Percentiles rank a stretch among this genome's conserved stretches.
phyloP scores from a whole-genome alignment of 768 basidiomycete genomes.

The Inosperma sp. region DNA sequence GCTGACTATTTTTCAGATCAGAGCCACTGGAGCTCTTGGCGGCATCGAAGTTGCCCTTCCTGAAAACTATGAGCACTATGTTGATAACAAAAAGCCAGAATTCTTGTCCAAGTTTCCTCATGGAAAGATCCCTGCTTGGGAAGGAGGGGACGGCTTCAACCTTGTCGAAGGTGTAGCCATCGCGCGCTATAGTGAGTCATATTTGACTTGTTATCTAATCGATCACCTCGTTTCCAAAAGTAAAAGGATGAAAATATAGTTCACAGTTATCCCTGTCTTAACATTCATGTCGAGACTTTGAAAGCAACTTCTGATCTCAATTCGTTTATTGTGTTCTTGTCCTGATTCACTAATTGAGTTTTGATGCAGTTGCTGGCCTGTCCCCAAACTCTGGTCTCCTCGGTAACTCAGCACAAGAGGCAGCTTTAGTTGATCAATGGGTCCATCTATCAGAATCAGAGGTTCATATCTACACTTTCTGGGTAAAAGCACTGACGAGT shows the following conservation, averaged over 20 bases:
- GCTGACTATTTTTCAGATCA: slow-evolving; percentile 36
- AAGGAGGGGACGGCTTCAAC: slow-evolving; percentile 70
- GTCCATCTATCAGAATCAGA: slow-evolving; percentile 67
- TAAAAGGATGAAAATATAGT: slow-evolving; percentile 40
- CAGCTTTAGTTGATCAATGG: slow-evolving; percentile 86
- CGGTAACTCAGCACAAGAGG: slow-evolving; percentile 57
- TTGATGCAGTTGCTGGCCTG: slow-evolving; percentile 60
- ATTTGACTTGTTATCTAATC: slow-evolving; percentile 32
- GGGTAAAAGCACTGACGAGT: slow-evolving; percentile 40
- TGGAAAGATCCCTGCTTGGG: slow-evolving; percentile 83
- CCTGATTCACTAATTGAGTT: slow-evolving; percentile 11
- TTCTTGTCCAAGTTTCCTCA: slow-evolving; percentile 71
- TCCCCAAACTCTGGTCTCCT: slow-evolving; percentile 78
- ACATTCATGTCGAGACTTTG: slow-evolving; percentile 50
- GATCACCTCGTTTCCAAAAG: slow-evolving; percentile 20
- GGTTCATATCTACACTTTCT: slow-evolving; percentile 37
- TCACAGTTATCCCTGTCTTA: slow-evolving; percentile 76
- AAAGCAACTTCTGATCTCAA: slow-evolving; percentile 35
- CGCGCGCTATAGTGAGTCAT: slow-evolving; percentile 80
- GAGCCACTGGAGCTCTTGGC: slow-evolving; percentile 54
- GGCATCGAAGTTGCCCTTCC: slow-evolving; percentile 55
- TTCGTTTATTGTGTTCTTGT: no score
- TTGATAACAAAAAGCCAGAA: slow-evolving; percentile 67
- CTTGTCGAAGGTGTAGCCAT: slow-evolving; percentile 78
- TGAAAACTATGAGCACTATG: slow-evolving; percentile 50